phyloP scores from a whole-genome alignment of 768 basidiomycete species.

The Suillus tomentosus region DNA sequence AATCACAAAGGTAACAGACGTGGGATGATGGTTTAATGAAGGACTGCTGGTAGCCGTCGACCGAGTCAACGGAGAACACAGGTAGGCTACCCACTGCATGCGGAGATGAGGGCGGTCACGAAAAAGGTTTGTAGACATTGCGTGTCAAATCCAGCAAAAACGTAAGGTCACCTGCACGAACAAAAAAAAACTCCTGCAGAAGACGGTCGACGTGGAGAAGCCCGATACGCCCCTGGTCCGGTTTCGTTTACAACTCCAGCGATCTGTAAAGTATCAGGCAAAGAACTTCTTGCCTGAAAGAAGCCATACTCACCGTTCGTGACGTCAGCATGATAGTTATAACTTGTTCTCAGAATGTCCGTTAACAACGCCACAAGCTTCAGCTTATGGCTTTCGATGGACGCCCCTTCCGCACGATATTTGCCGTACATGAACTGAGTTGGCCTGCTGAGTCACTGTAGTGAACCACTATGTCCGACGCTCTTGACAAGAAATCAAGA shows the following conservation, averaged over 20 bases:
- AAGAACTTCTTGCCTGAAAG: conserved; percentile 18
- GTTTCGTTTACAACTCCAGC: conserved; percentile 73
- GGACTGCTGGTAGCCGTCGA: neutral
- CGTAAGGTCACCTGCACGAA: neutral
- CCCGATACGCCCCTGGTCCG: conserved; percentile 70
- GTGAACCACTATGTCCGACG: conserved; percentile 92
- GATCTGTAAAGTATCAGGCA: conserved; percentile 81
- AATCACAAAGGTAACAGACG: neutral
- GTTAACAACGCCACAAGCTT: conserved; percentile 67
- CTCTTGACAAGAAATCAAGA: conserved; percentile 85
- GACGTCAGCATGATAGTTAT: conserved; percentile 89
- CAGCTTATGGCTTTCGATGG: conserved; percentile 93
- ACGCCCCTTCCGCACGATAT: conserved; percentile 97
- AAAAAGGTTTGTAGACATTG: neutral
- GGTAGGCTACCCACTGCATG: neutral
- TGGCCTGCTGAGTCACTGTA: conserved; percentile 97
- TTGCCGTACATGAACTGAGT: conserved; percentile 97
- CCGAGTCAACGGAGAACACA: neutral
- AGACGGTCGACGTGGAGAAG: neutral
- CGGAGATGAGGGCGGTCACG: neutral
- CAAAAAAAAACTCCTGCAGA: neutral
- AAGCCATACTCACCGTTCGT: conserved; percentile 82
- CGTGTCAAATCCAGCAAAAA: neutral
- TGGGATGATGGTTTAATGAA: neutral
- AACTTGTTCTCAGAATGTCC: conserved; percentile 46